Conservation (phyloP, 768 basidiomycete genomes). For the Mycena galopus region DNA sequence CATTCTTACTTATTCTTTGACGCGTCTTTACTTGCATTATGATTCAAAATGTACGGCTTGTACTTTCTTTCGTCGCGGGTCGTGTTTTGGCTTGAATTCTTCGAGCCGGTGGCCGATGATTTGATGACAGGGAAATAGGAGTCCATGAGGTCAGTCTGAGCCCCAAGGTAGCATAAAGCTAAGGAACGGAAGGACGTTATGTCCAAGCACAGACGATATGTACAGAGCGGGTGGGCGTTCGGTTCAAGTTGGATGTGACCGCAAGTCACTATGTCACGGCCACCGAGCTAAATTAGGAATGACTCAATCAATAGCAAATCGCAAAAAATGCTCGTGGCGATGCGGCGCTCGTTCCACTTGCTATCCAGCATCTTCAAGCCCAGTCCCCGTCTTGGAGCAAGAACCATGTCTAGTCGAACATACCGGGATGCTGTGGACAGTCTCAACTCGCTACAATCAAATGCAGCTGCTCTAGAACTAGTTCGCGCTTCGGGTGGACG, state of each 20-base stretch:
- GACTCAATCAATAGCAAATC: background rate
- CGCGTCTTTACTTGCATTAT: slow-evolving; percentile 33
- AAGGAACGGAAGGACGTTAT: slow-evolving; percentile 26
- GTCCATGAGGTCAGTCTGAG: slow-evolving; percentile 34
- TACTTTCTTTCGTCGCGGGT: slow-evolving; percentile 34
- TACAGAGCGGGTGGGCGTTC: slow-evolving; percentile 3
- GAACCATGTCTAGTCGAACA: slow-evolving; percentile 71
- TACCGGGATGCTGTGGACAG: slow-evolving; percentile 81
- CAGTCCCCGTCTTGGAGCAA: slow-evolving; percentile 8
- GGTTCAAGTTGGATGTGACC: no score
- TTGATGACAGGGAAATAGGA: slow-evolving; percentile 41
- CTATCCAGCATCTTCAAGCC: slow-evolving; percentile 37
- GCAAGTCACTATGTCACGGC: background rate
- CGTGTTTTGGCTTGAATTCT: slow-evolving; percentile 13
- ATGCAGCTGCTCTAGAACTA: slow-evolving; percentile 92
- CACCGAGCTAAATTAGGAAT: background rate
- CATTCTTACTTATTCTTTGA: slow-evolving; percentile 23
- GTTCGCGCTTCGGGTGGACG: slow-evolving; percentile 79
- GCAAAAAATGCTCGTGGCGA: slow-evolving; percentile 14
- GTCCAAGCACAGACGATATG: slow-evolving; percentile 18
- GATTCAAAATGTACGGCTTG: slow-evolving; percentile 32
- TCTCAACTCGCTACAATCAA: slow-evolving; percentile 89
- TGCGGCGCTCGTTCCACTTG: slow-evolving; percentile 44
- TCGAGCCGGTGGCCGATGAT: slow-evolving; percentile 26
- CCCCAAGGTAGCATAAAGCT: slow-evolving; percentile 17